phyloP scores from a whole-genome alignment of 148 eudicot species.

The Beta vulgaris region DNA sequence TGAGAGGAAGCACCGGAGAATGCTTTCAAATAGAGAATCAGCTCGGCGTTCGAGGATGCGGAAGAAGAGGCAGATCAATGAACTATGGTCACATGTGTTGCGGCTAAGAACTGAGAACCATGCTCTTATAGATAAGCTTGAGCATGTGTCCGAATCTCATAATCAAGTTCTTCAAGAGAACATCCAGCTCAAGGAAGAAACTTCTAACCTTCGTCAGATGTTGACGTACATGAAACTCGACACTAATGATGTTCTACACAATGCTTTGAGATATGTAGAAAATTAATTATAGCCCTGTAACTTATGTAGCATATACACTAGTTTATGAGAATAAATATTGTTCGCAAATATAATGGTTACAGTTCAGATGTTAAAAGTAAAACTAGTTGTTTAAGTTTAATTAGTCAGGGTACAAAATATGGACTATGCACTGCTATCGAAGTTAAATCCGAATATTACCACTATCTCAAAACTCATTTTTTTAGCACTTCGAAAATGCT shows the following conservation, averaged over 20 bases:
- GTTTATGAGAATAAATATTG: too few relatives aligned
- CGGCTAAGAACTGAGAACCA: conserved; percentile 17
- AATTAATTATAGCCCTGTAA: not conserved
- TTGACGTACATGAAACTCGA: conserved; percentile 1
- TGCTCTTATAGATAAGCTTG: conserved; percentile 10
- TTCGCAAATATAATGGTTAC: too few relatives aligned
- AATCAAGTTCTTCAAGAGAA: conserved; percentile 19
- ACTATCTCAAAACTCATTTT: too few relatives aligned
- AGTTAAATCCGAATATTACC: too few relatives aligned
- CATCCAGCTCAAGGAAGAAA: conserved; percentile 21
- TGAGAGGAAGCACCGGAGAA: conserved; percentile 27
- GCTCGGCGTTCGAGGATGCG: conserved; percentile 31
- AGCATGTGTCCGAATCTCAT: conserved; percentile 15
- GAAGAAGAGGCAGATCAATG: conserved; percentile 26
- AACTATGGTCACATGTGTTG: conserved; percentile 21
- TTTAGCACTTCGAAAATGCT: too few relatives aligned
- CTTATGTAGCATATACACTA: not conserved
- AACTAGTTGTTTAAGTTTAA: too few relatives aligned
- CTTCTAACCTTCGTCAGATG: conserved; percentile 20
- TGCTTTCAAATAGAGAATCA: conserved; percentile 29
- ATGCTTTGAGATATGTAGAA: conserved; percentile 13
- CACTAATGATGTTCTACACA: conserved; percentile 1
- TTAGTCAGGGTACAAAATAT: too few relatives aligned
- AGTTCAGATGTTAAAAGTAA: too few relatives aligned
- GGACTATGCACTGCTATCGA: too few relatives aligned